Conservation (phyloP, 1,284 basidiomycete genomes). For the Phylloboletellus chloephorus region DNA sequence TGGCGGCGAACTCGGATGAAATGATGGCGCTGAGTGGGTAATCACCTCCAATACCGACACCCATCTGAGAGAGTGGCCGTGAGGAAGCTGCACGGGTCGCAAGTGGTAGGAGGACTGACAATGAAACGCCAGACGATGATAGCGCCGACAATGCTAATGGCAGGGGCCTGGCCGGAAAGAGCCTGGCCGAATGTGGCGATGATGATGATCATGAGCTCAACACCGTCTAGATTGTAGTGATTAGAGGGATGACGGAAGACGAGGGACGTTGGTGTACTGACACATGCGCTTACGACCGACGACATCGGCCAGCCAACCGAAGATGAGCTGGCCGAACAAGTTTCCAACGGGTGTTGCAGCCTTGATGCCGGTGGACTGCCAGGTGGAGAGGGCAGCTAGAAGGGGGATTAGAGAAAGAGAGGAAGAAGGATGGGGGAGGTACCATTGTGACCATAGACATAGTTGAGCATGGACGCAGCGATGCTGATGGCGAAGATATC, state of each 20-base stretch:
- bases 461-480: conserved; percentile 70
- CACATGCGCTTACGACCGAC: conserved; percentile 47
- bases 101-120: conserved; percentile 25
- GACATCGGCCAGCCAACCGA: conserved; percentile 53
- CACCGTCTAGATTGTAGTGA: conserved; percentile 40
- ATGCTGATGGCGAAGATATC: conserved; percentile 77
- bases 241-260: background rate
- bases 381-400: conserved; percentile 38
- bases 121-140: conserved; percentile 55
- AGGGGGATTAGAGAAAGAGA: background rate
- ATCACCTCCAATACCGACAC: conserved; percentile 56
- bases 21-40: conserved; percentile 49
- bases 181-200: conserved; percentile 46
- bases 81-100: conserved; percentile 2
- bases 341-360: conserved; percentile 67
- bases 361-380: conserved; percentile 74
- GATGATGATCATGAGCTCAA: conserved; percentile 56
- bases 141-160: conserved; percentile 53
- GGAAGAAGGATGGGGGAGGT: background rate
- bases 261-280: conserved; percentile 4
- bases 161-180: conserved; percentile 46
- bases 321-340: conserved; percentile 53
- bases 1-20: conserved; percentile 59
- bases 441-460: conserved; percentile 55
- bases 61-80: conserved; percentile 35